Conservation (phyloP, 805 yeast genomes). For the Torulaspora franciscae region DNA sequence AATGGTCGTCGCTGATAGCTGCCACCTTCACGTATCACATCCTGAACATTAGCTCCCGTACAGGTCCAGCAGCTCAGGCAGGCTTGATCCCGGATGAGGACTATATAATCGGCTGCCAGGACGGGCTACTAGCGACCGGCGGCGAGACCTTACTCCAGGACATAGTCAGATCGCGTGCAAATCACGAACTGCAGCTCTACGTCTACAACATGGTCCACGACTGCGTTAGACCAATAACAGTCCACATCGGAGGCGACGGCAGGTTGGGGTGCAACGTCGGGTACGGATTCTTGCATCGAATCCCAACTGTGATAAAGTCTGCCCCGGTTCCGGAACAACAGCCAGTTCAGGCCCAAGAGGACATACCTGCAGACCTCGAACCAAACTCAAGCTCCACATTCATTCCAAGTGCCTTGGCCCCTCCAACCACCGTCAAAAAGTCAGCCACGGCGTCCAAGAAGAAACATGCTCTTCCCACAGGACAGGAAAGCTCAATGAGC, state of each 20-base stretch:
- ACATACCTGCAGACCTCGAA: slow-evolving; percentile 3
- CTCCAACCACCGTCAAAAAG: slow-evolving; percentile 3
- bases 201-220: slow-evolving; percentile 89
- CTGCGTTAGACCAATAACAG: slow-evolving; percentile 78
- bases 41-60: slow-evolving; percentile 60
- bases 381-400: slow-evolving; percentile 18
- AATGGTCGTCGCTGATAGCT: slow-evolving; percentile 69
- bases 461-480: slow-evolving; percentile 14
- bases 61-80: slow-evolving; percentile 74
- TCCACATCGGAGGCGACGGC: slow-evolving; percentile 78
- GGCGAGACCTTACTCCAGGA: slow-evolving; percentile 77
- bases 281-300: slow-evolving; percentile 78
- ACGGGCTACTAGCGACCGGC: slow-evolving; percentile 78
- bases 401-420: slow-evolving; percentile 17
- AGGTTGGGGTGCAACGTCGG: slow-evolving; percentile 93
- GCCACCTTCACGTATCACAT: slow-evolving; percentile 87
- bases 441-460: slow-evolving; percentile 9
- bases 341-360: not conserved
- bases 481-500: slow-evolving; percentile 17
- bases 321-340: not conserved
- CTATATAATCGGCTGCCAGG: slow-evolving; percentile 82
- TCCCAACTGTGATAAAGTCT: slow-evolving; percentile 50
- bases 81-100: slow-evolving; percentile 83
- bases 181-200: slow-evolving; percentile 48
- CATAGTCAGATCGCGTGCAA: slow-evolving; percentile 52